phyloP scores from a whole-genome alignment of 805 yeast species.

The Hemisphaericaspora nanyangensis region DNA sequence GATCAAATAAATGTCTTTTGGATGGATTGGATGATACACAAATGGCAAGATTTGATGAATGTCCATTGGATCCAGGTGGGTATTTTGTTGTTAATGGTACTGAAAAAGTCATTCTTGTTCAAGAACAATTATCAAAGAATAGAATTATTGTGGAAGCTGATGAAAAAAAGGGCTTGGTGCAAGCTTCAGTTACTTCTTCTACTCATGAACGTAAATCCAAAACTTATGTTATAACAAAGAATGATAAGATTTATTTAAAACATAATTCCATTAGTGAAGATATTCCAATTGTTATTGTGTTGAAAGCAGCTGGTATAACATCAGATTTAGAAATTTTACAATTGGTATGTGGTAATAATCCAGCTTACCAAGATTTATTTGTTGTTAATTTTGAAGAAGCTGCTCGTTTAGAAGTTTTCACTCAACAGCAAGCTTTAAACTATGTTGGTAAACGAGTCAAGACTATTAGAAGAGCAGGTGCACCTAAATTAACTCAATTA shows the following conservation, averaged over 20 bases:
- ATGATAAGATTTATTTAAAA: slow-evolving; percentile 82
- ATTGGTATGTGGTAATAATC: slow-evolving; percentile 86
- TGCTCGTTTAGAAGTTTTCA: slow-evolving; percentile 75
- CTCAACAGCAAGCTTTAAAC: slow-evolving; percentile 92
- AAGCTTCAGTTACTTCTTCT: slow-evolving; percentile 96
- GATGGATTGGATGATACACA: slow-evolving; percentile 71
- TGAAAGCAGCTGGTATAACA: slow-evolving; percentile 92
- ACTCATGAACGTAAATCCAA: slow-evolving; percentile 98
- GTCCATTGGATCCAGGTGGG: slow-evolving; percentile 99
- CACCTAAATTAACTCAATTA: slow-evolving; percentile 70
- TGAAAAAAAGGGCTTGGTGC: slow-evolving; percentile 88
- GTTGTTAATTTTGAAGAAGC: slow-evolving; percentile 94
- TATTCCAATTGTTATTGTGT: slow-evolving; percentile 85
- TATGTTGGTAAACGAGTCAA: slow-evolving; percentile 89
- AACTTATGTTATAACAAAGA: slow-evolving; percentile 91
- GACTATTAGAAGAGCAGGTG: slow-evolving; percentile 81
- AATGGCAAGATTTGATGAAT: slow-evolving; percentile 88
- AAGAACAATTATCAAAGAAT: slow-evolving; percentile 94
- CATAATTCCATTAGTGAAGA: slow-evolving; percentile 96
- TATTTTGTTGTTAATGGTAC: slow-evolving; percentile 97
- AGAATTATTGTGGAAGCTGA: slow-evolving; percentile 98
- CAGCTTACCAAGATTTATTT: slow-evolving; percentile 86
- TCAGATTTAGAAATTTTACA: slow-evolving; percentile 93
- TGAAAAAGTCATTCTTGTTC: slow-evolving; percentile 93
- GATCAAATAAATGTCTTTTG: slow-evolving; percentile 87